These are phyloP conservation scores for Sporothrix brasiliensis DNA, from an alignment of 2,329 filamentous ascomycete species.

Conservation along the genomic window DNA sequence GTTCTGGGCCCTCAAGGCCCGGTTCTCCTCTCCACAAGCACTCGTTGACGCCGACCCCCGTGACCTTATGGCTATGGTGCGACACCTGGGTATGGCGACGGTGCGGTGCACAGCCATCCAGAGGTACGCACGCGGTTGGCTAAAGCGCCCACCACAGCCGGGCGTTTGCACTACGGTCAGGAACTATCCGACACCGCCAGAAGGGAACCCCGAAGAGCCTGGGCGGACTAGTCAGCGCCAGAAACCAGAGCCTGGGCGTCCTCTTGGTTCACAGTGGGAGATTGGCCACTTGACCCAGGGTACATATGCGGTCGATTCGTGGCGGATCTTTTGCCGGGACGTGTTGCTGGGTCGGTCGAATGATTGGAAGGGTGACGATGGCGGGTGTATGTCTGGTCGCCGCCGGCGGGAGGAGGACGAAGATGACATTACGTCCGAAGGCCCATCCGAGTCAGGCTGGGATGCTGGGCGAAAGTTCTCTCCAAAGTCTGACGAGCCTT, in stretches of 20 bases:
- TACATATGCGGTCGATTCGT: conserved; percentile 82
- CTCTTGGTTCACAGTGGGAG: conserved; percentile 65
- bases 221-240: conserved; percentile 30
- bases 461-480: background rate
- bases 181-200: conserved; percentile 48
- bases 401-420: background rate
- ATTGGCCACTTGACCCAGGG: conserved; percentile 83
- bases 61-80: conserved; percentile 65
- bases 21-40: conserved; percentile 66
- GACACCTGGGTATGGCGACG: conserved; percentile 69
- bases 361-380: conserved; percentile 64
- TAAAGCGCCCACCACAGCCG: conserved; percentile 62
- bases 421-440: no score
- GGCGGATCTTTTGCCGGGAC: conserved; percentile 92
- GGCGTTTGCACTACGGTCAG: conserved; percentile 58
- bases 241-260: conserved; percentile 38
- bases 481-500: conserved; percentile 45
- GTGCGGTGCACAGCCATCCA: conserved; percentile 70
- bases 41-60: conserved; percentile 60
- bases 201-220: conserved; percentile 14
- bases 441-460: background rate
- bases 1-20: conserved; percentile 67
- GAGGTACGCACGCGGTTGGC: conserved; percentile 69
- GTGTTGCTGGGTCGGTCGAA: conserved; percentile 65
- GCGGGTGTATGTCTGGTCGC: background rate